phyloP scores from a whole-genome alignment of 768 basidiomycete genomes.

The Agrocybe chaxingu region DNA sequence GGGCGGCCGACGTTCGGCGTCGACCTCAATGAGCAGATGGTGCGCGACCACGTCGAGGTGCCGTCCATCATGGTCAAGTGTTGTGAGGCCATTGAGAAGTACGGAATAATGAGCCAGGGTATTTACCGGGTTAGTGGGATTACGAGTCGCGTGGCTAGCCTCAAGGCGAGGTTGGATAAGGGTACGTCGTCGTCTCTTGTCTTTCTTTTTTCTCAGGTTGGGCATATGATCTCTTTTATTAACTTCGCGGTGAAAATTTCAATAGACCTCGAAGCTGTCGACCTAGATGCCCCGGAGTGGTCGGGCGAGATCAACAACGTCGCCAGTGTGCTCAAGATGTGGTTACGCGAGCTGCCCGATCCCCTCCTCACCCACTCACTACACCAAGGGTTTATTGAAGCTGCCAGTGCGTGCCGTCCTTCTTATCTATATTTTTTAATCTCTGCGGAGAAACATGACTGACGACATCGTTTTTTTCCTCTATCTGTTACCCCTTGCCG shows the following conservation, averaged over 20 bases:
- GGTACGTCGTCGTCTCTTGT: slow-evolving; percentile 42
- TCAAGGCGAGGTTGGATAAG: slow-evolving; percentile 83
- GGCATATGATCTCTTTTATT: background rate
- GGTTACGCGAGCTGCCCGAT: slow-evolving; percentile 95
- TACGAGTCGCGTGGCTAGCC: slow-evolving; percentile 76
- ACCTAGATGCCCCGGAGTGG: slow-evolving; percentile 89
- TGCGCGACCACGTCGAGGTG: slow-evolving; percentile 86
- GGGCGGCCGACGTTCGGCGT: slow-evolving; percentile 88
- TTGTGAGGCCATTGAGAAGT: slow-evolving; percentile 86
- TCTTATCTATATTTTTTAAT: background rate
- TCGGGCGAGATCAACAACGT: slow-evolving; percentile 93
- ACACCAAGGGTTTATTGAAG: slow-evolving; percentile 93
- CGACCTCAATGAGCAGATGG: slow-evolving; percentile 90
- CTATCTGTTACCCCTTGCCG: background rate
- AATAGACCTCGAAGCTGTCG: slow-evolving; percentile 78
- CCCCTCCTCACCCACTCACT: slow-evolving; percentile 81
- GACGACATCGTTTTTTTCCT: slow-evolving; percentile 7
- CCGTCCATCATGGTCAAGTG: slow-evolving; percentile 88
- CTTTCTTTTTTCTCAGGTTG: background rate
- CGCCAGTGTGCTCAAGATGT: slow-evolving; percentile 90
- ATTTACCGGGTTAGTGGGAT: slow-evolving; percentile 94
- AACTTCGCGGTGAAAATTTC: background rate
- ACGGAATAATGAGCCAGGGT: slow-evolving; percentile 81
- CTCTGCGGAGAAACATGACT: slow-evolving; percentile 2
- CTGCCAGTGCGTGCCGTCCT: slow-evolving; percentile 66